Evolutionary conservation across 257 asterid genomes (phyloP), one percentile per base, ranked within the genome.

Genomic region (Datura wrightii): DNA sequence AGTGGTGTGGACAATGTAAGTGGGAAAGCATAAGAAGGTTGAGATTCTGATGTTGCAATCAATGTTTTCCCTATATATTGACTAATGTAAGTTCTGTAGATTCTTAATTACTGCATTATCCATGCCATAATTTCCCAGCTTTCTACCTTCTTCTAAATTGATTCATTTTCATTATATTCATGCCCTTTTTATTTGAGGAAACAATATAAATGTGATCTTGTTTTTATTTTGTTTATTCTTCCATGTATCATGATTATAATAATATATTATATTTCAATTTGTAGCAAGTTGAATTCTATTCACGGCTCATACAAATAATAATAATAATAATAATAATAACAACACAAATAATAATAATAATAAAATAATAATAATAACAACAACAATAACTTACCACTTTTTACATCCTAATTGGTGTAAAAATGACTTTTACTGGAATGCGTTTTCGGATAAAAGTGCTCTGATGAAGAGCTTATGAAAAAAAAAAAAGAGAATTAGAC

Each of bases 1-100:
- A 55, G 42, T 39, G 10, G 63, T 72, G n/a, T 72, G 80, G 58
- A 72, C 19, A 46, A 46, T 46, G 41, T 19, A 72, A 55, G 88
- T 89, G 90, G 89, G 95, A 90, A 90, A 85, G 74, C 92, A 86
- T 37, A 24, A 44, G 65, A 83, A 67, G 24, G 42, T 34, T 10
- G 79, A 89, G 89, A 86, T 87, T 87, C 92, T 37, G 66, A 80
- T 55, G 48, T 83, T 58, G 56, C 14, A 82, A n/a, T 10, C 59
- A 63, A 70, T 10, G 3, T 1, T 19, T 50, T 24, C 13, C 58
- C 39, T 42, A 66, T 13, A 11, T 82, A 69, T 72, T 48, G 52
- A 42, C 58, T 67, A 76, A 18, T 15, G 48, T 41, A 24, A 1
- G 41, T 55, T 46, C 14, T 56, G 58, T 24, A 67, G 76, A 14